Evolutionary conservation across 2,329 filamentous ascomycete genomes (phyloP), one percentile per base, ranked within the genome.

Genomic region (Macrophomina tecta): DNA sequence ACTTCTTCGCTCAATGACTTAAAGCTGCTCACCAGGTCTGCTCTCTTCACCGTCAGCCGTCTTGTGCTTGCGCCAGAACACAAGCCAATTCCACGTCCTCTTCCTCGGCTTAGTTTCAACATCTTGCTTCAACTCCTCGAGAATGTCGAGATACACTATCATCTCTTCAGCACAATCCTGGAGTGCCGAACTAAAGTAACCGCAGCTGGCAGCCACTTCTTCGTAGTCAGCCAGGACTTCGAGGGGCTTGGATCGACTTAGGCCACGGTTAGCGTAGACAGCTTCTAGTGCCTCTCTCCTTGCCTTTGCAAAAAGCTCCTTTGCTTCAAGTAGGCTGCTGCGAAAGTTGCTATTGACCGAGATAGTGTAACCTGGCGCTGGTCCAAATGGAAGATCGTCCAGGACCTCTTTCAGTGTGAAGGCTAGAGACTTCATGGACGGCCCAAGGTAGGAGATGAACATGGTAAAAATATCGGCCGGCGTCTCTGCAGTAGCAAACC

Each of bases 201-300:
- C 94, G 74, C 95, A 99, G 66, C 94, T 96, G n/a, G 95, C 94
- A 48, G 94, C 94, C 11, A 98, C 94, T 78, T 99, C 95, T 77
- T 99, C 95, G 67, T 97, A 93, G 77, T 98, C 95, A 2, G 94
- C 95, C 74, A 96, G 90, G 8, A 94, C 86, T 69, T 91, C 90
- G 63, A 92, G 85, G 0, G 90, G 89, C 49, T 88, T 86, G 3
- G 88, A 83, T 67, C 87, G 87, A 11, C 87, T 87, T 46, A 93
- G 83, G 72, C 93, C 89, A 68, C 93, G 93, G 62, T 87, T 91
- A 69, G 87, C 89, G 78, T 99, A 98, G 0, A 99, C 84, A 67
- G 91, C 86, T 66, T 89, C 85, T 6, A 99, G 82, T 0, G 95
- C 93, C 58, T 90, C 87, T 66, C 87, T 88, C 70, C 94, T 88